Evolutionary conservation across 306 rosid species (phyloP).

Genomic region (Alnus rubra): DNA sequence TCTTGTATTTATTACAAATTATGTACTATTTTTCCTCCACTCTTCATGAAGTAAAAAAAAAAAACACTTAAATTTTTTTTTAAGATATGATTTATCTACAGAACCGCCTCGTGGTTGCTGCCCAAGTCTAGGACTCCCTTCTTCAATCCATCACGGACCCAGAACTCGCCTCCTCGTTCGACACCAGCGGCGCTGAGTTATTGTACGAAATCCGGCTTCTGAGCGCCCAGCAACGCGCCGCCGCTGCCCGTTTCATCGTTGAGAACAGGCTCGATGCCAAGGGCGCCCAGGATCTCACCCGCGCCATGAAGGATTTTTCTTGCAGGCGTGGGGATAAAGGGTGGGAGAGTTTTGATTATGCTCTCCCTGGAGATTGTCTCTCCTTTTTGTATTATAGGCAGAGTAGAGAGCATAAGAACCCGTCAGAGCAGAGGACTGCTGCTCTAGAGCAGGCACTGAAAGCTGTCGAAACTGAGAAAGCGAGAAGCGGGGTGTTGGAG

Average conservation of each 20-base stretch:
- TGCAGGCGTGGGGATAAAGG: conserved; percentile 59
- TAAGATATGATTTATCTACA: conserved; percentile 45
- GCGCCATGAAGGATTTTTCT: conserved; percentile 75
- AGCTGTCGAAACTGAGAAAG: conserved; percentile 54
- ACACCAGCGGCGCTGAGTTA: conserved; percentile 60
- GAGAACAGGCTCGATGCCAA: conserved; percentile 41
- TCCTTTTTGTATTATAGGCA: conserved; percentile 70
- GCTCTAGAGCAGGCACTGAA: conserved; percentile 58
- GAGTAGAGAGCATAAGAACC: conserved; percentile 53
- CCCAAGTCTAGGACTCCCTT: conserved; percentile 79
- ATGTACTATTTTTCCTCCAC: conserved; percentile 26
- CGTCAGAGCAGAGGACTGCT: conserved; percentile 41
- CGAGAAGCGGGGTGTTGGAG: conserved; percentile 31
- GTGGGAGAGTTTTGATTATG: conserved; percentile 68
- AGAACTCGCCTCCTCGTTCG: conserved; percentile 44
- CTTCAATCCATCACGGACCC: conserved; percentile 52
- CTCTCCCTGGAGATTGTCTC: conserved; percentile 68
- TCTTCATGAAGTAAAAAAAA: too few species aligned
- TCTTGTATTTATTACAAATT: too few species aligned
- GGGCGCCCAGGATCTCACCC: conserved; percentile 68
- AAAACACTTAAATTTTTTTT: too few species aligned
- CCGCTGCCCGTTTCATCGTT: conserved; percentile 59
- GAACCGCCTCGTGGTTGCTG: conserved; percentile 61
- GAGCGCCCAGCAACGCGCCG: conserved; percentile 51
- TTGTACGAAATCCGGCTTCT: conserved; percentile 75